A percentile compares a stretch with the other conserved stretches of the same genome.
Conservation (phyloP, 2,329 filamentous ascomycete genomes). For the Colletotrichum sublineola region DNA sequence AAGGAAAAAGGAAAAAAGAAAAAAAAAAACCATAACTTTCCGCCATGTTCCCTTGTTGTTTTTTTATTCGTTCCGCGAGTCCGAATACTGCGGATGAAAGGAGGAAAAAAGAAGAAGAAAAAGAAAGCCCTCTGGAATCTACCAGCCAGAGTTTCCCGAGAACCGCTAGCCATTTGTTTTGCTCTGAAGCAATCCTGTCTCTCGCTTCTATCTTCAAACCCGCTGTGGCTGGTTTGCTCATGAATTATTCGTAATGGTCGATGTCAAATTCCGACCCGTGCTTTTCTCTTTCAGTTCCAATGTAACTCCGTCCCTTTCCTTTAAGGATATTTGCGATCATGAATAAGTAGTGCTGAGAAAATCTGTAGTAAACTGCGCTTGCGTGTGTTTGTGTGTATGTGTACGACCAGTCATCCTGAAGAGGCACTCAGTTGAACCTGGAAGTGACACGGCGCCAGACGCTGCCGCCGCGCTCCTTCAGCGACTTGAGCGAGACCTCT, state of each 20-base stretch:
- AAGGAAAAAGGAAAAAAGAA: constrained; percentile 62
- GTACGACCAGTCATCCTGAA: not conserved
- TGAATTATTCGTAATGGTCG: not conserved
- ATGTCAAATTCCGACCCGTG: constrained; percentile 1
- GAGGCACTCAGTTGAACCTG: constrained; percentile 26
- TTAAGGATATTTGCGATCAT: not conserved
- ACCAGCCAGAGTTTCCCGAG: constrained; percentile 45
- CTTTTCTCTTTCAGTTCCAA: constrained; percentile 29
- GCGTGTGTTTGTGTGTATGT: not conserved
- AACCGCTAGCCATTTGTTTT: constrained; percentile 42
- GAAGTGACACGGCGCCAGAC: constrained; percentile 59
- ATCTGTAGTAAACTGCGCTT: not conserved
- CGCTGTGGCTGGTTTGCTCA: not conserved
- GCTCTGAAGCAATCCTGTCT: constrained; percentile 51
- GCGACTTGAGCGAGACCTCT: constrained; percentile 34
- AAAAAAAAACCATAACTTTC: constrained; percentile 51
- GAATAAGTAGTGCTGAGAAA: constrained; percentile 8
- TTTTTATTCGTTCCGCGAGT: not conserved
- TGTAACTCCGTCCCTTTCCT: constrained; percentile 23
- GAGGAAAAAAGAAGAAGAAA: not conserved
- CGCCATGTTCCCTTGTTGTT: constrained; percentile 15
- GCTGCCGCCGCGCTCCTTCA: constrained; percentile 46
- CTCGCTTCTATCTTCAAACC: not conserved
- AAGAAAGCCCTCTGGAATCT: constrained; percentile 44
- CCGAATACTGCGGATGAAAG: not conserved